Conservation (phyloP, 2,329 filamentous ascomycete species). For the Stachybotrys chartarum region DNA sequence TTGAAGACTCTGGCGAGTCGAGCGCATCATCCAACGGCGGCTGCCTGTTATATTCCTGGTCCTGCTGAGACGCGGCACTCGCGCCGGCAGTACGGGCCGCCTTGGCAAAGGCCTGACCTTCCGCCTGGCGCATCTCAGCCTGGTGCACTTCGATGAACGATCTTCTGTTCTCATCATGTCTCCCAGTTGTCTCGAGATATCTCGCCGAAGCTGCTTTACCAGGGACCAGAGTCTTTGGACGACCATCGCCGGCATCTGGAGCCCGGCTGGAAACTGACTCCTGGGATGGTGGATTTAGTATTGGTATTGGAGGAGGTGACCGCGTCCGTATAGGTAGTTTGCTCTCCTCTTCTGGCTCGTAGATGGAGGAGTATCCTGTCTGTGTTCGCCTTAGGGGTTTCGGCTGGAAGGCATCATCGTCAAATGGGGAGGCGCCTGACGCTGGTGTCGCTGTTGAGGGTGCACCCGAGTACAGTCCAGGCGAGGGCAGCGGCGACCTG, state of each 20-base stretch:
- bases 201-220: slow-evolving; percentile 27
- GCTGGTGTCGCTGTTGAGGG: slow-evolving; percentile 5
- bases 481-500: slow-evolving; percentile 5
- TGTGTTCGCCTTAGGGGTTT: slow-evolving; percentile 48
- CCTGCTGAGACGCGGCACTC: slow-evolving; percentile 22
- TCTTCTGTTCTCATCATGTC: slow-evolving; percentile 44
- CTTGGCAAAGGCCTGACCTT: slow-evolving; percentile 51
- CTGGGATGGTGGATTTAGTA: slow-evolving; percentile 4
- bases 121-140: slow-evolving; percentile 53
- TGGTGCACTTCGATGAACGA: slow-evolving; percentile 53
- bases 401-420: slow-evolving; percentile 42
- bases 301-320: slow-evolving; percentile 9
- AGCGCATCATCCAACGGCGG: slow-evolving; percentile 8
- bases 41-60: slow-evolving; percentile 21
- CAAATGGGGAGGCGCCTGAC: not conserved
- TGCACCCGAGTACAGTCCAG: slow-evolving; percentile 1
- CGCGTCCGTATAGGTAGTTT: slow-evolving; percentile 4
- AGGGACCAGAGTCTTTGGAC: slow-evolving; percentile 20
- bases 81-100: slow-evolving; percentile 30
- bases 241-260: not conserved
- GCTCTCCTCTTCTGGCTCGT: slow-evolving; percentile 7
- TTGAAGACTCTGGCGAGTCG: slow-evolving; percentile 17
- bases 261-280: slow-evolving; percentile 1
- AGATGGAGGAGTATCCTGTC: slow-evolving; percentile 33
- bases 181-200: slow-evolving; percentile 32